A percentile compares a stretch with the other conserved stretches of the same genome.
phyloP scores from a whole-genome alignment of 805 yeast species.

The Hanseniaspora thailandica region DNA sequence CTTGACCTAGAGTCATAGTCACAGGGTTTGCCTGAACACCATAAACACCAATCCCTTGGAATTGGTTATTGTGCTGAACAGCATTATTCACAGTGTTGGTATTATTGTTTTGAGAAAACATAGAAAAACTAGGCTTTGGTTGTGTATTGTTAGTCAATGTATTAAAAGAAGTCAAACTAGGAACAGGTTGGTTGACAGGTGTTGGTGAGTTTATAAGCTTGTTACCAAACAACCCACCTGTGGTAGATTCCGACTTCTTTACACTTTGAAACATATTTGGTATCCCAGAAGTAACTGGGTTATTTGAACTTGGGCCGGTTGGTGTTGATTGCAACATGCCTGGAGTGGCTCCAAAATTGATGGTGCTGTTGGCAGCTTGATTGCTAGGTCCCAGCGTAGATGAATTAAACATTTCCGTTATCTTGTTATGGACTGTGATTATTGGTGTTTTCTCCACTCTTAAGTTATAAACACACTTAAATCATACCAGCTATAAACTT shows the following conservation, averaged over 20 bases:
- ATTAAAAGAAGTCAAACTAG: background rate
- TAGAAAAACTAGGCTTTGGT: background rate
- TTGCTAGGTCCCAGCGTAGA: background rate
- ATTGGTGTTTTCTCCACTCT: no score
- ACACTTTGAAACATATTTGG: conserved; percentile 2
- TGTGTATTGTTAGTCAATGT: background rate
- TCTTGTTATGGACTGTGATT: no score
- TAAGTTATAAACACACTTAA: no score
- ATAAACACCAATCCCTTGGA: conserved; percentile 2
- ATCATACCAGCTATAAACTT: no score
- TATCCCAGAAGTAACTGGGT: background rate
- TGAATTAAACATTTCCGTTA: conserved; percentile 11
- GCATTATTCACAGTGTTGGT: background rate
- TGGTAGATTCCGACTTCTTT: background rate
- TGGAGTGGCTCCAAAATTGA: conserved; percentile 3
- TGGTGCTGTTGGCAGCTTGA: background rate
- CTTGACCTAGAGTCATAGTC: background rate
- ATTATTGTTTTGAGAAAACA: conserved; percentile 1
- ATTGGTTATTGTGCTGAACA: background rate
- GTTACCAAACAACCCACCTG: conserved; percentile 9
- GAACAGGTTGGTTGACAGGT: background rate
- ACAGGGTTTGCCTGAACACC: conserved; percentile 11
- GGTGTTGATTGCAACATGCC: conserved; percentile 9
- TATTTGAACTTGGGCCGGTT: background rate
- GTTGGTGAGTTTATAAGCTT: conserved; percentile 1